Conservation (phyloP, 371 early-diverging fungal species). For the Mortierella sp. region DNA sequence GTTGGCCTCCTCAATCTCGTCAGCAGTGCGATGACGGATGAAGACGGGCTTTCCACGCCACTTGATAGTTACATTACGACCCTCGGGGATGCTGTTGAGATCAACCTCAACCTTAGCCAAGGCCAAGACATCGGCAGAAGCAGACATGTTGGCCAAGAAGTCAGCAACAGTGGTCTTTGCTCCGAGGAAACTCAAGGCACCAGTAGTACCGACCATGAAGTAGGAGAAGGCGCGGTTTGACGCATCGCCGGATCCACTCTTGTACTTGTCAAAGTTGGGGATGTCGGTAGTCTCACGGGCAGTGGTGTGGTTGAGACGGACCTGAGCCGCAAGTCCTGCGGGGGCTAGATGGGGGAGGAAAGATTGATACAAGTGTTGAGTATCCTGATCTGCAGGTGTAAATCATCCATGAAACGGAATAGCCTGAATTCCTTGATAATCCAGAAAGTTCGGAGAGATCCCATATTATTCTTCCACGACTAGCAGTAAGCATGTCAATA, state of each 20-base stretch:
- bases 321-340: constrained; percentile 58
- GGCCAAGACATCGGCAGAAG: constrained; percentile 97
- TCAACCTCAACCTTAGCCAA: constrained; percentile 98
- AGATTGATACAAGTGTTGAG: not conserved
- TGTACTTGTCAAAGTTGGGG: constrained; percentile 78
- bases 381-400: not conserved
- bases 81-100: constrained; percentile 92
- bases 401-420: not conserved
- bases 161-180: constrained; percentile 95
- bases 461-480: too few relatives aligned
- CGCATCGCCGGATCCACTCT: constrained; percentile 69
- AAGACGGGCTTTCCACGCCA: constrained; percentile 99
- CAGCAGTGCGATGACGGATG: constrained; percentile 95
- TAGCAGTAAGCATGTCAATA: not conserved
- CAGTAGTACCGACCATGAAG: constrained; percentile 95
- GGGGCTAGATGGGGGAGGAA: constrained; percentile 28
- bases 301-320: constrained; percentile 63
- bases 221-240: constrained; percentile 89
- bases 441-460: too few relatives aligned
- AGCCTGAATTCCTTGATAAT: too few relatives aligned
- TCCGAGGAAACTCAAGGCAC: constrained; percentile 86
- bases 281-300: constrained; percentile 66
- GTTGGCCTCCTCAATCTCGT: constrained; percentile 96
- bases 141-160: constrained; percentile 91
- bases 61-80: constrained; percentile 96